phyloP scores from a whole-genome alignment of 1,284 basidiomycete species.

The Ustilago cynodontis region DNA sequence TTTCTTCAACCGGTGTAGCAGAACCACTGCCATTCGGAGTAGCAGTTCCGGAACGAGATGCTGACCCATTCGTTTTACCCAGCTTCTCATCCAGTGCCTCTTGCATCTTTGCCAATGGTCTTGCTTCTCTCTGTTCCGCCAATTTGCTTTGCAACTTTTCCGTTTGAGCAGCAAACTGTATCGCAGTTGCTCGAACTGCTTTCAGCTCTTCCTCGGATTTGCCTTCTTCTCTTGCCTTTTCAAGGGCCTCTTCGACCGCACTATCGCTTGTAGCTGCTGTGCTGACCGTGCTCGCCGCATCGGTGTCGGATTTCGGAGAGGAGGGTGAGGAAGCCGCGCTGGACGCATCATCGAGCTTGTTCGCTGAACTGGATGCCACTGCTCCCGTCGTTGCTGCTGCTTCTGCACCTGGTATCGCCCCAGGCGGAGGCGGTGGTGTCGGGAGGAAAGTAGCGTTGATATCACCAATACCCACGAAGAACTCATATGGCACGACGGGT shows the following conservation, averaged over 20 bases:
- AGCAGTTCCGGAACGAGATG: slow-evolving; percentile 26
- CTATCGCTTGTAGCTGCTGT: slow-evolving; percentile 14
- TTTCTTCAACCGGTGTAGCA: slow-evolving; percentile 4
- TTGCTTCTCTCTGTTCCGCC: slow-evolving; percentile 84
- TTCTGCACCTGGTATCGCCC: slow-evolving; percentile 17
- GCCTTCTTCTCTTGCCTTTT: slow-evolving; percentile 27
- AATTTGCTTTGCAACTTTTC: slow-evolving; percentile 71
- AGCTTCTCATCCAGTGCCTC: slow-evolving; percentile 75
- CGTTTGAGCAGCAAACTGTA: slow-evolving; percentile 35
- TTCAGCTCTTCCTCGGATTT: slow-evolving; percentile 28
- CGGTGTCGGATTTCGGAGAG: slow-evolving; percentile 19
- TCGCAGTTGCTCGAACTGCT: slow-evolving; percentile 28
- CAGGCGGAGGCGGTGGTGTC: slow-evolving; percentile 71
- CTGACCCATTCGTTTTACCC: slow-evolving; percentile 70
- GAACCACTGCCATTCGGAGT: slow-evolving; percentile 22
- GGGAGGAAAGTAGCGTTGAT: slow-evolving; percentile 95
- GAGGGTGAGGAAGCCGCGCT: slow-evolving; percentile 11
- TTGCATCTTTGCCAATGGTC: slow-evolving; percentile 89
- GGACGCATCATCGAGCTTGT: slow-evolving; percentile 22
- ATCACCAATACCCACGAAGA: slow-evolving; percentile 98
- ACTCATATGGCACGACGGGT: slow-evolving; percentile 97
- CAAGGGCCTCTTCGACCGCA: slow-evolving; percentile 10
- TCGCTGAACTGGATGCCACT: slow-evolving; percentile 9
- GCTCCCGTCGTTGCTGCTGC: not conserved
- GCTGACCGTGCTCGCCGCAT: slow-evolving; percentile 6